A percentile compares a stretch with the other conserved stretches of the same genome.
Evolutionary conservation across 2,329 filamentous ascomycete species (phyloP).

Genomic region (Gremmenia infestans): DNA sequence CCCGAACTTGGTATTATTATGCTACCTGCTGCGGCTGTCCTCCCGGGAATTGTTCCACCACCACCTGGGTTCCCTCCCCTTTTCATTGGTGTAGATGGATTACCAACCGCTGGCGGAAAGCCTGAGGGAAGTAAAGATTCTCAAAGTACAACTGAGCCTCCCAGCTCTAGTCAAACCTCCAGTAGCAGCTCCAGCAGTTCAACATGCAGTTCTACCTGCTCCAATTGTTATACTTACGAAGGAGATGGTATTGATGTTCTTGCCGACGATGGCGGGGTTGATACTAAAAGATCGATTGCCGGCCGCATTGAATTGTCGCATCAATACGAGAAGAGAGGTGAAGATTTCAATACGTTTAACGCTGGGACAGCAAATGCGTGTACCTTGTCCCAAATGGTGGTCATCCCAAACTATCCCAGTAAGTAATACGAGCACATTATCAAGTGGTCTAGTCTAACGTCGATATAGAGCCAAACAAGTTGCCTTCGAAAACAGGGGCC

Average conservation of each 20-base stretch:
- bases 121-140: constrained; percentile 7
- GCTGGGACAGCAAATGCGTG: neutral
- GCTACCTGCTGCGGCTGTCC: neutral
- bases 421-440: neutral
- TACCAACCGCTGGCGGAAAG: constrained; percentile 1
- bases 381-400: neutral
- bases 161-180: neutral
- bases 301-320: neutral
- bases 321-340: constrained; percentile 1
- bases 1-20: constrained; percentile 4
- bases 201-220: constrained; percentile 1
- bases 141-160: neutral
- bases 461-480: neutral
- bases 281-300: neutral
- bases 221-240: constrained; percentile 1
- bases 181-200: neutral
- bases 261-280: constrained; percentile 2
- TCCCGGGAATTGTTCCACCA: constrained; percentile 1
- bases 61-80: constrained; percentile 6
- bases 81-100: constrained; percentile 4
- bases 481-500: neutral
- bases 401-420: constrained; percentile 6
- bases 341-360: constrained; percentile 7
- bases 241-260: constrained; percentile 4
- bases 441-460: too few species aligned